A percentile compares a stretch with the other conserved stretches of the same genome.
phyloP scores from a whole-genome alignment of 2,329 filamentous ascomycete genomes.

The Aspergillus spinulosporus region DNA sequence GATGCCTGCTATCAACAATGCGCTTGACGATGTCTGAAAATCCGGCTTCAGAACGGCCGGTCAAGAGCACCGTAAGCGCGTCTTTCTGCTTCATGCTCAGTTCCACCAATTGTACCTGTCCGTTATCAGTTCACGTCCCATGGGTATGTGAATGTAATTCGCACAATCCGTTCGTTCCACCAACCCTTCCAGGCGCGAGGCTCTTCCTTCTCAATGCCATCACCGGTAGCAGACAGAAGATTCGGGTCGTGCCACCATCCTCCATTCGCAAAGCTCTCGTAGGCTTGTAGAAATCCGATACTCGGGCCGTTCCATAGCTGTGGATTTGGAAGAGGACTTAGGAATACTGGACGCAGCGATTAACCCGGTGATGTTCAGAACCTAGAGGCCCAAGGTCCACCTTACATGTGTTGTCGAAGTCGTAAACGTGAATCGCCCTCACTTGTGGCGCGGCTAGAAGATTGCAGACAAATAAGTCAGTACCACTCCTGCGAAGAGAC shows the following conservation, averaged over 20 bases:
- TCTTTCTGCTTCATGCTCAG: conserved; percentile 82
- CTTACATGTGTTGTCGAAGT: conserved; percentile 94
- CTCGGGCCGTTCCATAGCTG: conserved; percentile 81
- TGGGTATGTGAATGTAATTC: conserved; percentile 38
- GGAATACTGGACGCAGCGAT: conserved; percentile 66
- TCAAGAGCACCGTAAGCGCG: conserved; percentile 80
- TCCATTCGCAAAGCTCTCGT: conserved; percentile 75
- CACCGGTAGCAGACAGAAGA: conserved; percentile 82
- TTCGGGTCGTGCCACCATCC: conserved; percentile 96
- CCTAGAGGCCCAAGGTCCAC: not conserved
- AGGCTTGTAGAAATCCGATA: conserved; percentile 72
- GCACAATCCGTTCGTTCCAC: conserved; percentile 89
- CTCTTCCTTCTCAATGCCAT: conserved; percentile 80
- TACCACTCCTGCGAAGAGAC: not conserved
- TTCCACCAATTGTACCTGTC: conserved; percentile 67
- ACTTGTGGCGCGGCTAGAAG: conserved; percentile 63
- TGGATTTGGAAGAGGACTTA: conserved; percentile 83
- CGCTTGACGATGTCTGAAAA: conserved; percentile 79
- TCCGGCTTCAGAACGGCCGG: conserved; percentile 74
- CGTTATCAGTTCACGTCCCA: conserved; percentile 25
- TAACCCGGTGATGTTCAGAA: conserved; percentile 8
- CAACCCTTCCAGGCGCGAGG: conserved; percentile 81
- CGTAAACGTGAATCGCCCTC: conserved; percentile 85
- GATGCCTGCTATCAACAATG: conserved; percentile 69
- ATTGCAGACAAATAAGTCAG: not conserved